Evolutionary conservation across 83 land plant species (phyloP), one percentile per base, ranked within the genome.

Genomic region (Larix sibirica): DNA sequence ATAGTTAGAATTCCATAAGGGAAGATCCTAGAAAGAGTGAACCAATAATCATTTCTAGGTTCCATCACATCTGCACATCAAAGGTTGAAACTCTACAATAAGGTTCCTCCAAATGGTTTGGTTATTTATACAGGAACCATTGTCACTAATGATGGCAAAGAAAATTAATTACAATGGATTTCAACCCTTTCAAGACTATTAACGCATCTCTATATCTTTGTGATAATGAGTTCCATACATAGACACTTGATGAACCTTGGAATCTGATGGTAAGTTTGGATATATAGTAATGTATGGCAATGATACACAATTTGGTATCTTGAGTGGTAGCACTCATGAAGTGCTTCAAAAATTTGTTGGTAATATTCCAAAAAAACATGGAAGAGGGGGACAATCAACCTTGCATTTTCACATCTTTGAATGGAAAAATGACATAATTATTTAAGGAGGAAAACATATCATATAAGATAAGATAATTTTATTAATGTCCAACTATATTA

Each of bases 41-140:
- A 87, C 59, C 83, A 84, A 9, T 87, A 87, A 68, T 87, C 87
- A 23, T 85, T 88, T 38, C 42, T 88, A 56, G 90, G 85, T 50
- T 89, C 90, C 73, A 88, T 88, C 21, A 88, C 90, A 17, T 88
- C 89, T 59, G 89, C 90, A 14, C 90, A 88, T 80, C 89, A 88
- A 70, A 81, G 89, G 62, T 82, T 88, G 59, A 88, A 88, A 62
- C 85, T 86, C 21, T 88, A 85, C 81, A 88, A 83, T 60, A 87
- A 71, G 79, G 89, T 87, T 56, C 87, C 89, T 24, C 86, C 83
- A n/a, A 87, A 87, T 79, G 89, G 87, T 20, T 63, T 87, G 83
- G 89, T 87, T 2, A 82, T 87, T 0, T 87, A 87, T 54, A 84
- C 89, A 2, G 87, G 89, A 62, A 87, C 89, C 8, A 87, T 87